phyloP scores from a whole-genome alignment of 352 stramenopile species.

The Phytopythium cucurbitacearum region DNA sequence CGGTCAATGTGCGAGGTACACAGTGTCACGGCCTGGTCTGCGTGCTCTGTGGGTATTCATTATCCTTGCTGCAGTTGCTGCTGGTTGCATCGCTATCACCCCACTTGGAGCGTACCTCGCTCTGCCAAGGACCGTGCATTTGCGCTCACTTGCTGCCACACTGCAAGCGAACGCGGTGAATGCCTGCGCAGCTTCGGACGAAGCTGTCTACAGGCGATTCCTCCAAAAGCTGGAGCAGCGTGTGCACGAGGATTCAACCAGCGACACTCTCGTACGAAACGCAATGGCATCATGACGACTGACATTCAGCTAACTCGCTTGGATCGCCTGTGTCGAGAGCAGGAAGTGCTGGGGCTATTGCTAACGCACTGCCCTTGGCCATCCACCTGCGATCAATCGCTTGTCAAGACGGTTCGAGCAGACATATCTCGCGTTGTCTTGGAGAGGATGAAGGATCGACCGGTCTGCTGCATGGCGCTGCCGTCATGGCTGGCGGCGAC shows the following conservation, averaged over 20 bases:
- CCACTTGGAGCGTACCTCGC: constrained; percentile 35
- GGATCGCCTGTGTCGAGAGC: too few relatives aligned
- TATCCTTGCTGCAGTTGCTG: constrained; percentile 19
- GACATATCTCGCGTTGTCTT: constrained; percentile 22
- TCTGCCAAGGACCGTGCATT: constrained; percentile 29
- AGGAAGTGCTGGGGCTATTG: constrained; percentile 36
- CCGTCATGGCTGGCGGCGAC: constrained; percentile 25
- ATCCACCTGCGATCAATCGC: constrained; percentile 9
- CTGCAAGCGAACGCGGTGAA: constrained; percentile 39
- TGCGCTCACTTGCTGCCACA: constrained; percentile 27
- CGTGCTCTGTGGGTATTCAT: neutral
- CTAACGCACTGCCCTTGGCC: constrained; percentile 32
- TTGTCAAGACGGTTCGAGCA: constrained; percentile 19
- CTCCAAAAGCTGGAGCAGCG: constrained; percentile 15
- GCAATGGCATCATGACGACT: too few relatives aligned
- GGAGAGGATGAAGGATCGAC: constrained; percentile 19
- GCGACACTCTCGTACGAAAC: constrained; percentile 19
- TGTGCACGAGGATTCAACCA: constrained; percentile 15
- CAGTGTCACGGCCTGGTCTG: neutral
- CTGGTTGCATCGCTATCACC: constrained; percentile 14
- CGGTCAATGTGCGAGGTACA: constrained; percentile 33
- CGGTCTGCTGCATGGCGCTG: constrained; percentile 24
- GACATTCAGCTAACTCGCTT: too few relatives aligned
- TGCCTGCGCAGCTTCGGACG: constrained; percentile 15
- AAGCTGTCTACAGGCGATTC: constrained; percentile 22